Evolutionary conservation across 345 rosid genomes (phyloP).

Genomic region (Rhodamnia rubescens): DNA sequence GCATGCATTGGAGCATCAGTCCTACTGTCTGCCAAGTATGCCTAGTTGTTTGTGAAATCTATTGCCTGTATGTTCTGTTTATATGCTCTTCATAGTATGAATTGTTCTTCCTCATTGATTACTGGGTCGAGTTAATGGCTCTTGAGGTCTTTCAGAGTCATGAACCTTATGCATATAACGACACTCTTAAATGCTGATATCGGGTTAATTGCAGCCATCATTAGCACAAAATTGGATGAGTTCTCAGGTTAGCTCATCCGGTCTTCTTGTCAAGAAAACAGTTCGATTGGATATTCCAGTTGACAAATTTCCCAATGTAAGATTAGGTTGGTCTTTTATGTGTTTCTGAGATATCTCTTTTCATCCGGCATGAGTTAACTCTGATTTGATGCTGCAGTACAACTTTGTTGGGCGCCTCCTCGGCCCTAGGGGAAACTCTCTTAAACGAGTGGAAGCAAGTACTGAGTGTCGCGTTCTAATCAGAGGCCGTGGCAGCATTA

Average conservation of each 20-base stretch:
- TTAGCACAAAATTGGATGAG: conserved; percentile 68
- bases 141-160: background rate
- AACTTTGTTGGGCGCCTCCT: conserved; percentile 98
- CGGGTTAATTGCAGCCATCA: conserved; percentile 50
- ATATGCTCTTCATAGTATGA: background rate
- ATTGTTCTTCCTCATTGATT: background rate
- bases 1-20: background rate
- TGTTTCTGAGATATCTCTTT: background rate
- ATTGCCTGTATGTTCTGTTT: background rate
- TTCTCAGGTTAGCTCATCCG: conserved; percentile 70
- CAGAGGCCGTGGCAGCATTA: conserved; percentile 92
- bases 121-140: background rate
- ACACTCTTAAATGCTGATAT: conserved; percentile 34
- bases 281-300: conserved; percentile 96
- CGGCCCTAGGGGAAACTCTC: conserved; percentile 97
- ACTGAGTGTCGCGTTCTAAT: conserved; percentile 90
- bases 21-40: background rate
- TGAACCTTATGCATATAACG: conserved; percentile 1
- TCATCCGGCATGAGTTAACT: conserved; percentile 1
- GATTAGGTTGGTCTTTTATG: background rate
- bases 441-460: conserved; percentile 93
- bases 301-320: conserved; percentile 69
- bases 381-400: conserved; percentile 40
- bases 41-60: background rate
- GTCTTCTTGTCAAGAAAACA: conserved; percentile 78